Evolutionary conservation across 192 early-diverging fungal species (phyloP), one percentile per base, ranked within the genome.

Genomic region (Backusella psychrophila): DNA sequence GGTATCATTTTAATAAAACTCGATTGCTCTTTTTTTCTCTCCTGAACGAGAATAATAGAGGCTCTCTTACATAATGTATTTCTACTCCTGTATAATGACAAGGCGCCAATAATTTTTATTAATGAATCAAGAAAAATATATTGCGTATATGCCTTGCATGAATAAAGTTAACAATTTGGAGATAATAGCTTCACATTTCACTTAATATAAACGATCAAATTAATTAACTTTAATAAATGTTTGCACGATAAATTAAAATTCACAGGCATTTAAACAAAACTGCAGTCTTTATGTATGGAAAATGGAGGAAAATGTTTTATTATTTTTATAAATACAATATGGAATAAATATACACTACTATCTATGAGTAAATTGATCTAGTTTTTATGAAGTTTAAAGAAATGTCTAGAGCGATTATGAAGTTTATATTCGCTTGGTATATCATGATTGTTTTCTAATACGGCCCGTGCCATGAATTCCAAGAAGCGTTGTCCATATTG

Each of bases 401-500:
- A 33, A 8, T 71, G 70, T 33, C 26, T 71, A 19, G 39, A 31
- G 17, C 70, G 59, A 26, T 36, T 52, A n/a, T 49, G 63, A 33
- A 77, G 5, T 3, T 74, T 59, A 44, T 66, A 74, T 75, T 78
- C 80, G 9, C 69, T 44, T 52, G 72, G 72, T 29, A 89, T 84
- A 53, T 90, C 89, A 53, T 88, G 79, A 73, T 76, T 85, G 67
- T 87, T 83, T 42, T 88, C 82, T 26, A 71, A 17, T 21, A 91
- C 78, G 19, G 88, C 87, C n/a, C 81, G 78, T 63, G 88, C 90
- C 93, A 98, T 97, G 78, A 98, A 99, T 26, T 86, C 84, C 79
- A 97, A 75, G 80, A 99, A 99, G 5, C 98, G 90, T 68, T 89
- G 77, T 1, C 95, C 98, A 80, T 99, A 99, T 53, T 91, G 85